phyloP scores from a whole-genome alignment of 2,329 filamentous ascomycete species.

The Diplodia sapinea region DNA sequence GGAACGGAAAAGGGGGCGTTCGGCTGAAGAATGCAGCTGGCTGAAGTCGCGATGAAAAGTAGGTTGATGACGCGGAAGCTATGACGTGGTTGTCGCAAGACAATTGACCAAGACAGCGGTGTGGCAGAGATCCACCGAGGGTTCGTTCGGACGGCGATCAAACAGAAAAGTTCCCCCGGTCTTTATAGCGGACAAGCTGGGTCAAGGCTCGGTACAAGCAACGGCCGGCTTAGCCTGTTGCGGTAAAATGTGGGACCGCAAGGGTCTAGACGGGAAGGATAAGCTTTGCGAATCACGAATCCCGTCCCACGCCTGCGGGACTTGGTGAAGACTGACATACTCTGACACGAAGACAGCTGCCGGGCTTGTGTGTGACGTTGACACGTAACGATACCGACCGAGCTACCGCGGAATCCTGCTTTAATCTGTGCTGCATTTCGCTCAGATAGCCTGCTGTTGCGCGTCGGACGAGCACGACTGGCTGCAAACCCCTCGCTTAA shows the following conservation, averaged over 20 bases:
- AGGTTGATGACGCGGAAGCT: neutral
- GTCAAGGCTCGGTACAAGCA: slow-evolving; percentile 17
- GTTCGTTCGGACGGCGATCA: slow-evolving; percentile 9
- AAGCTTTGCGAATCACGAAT: slow-evolving; percentile 9
- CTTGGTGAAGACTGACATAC: neutral
- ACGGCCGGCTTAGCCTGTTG: neutral
- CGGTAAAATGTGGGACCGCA: slow-evolving; percentile 4
- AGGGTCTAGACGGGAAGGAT: neutral
- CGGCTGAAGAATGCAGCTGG: neutral
- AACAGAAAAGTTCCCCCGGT: neutral
- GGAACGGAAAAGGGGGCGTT: neutral
- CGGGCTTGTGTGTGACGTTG: too few species aligned
- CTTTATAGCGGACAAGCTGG: slow-evolving; percentile 23
- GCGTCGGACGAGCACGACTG: neutral
- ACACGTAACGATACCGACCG: too few species aligned
- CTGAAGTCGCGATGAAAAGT: neutral
- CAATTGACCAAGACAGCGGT: neutral
- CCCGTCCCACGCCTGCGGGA: neutral
- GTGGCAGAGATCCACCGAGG: slow-evolving; percentile 8
- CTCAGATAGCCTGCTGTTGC: too few species aligned
- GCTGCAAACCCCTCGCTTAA: neutral
- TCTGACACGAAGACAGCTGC: neutral
- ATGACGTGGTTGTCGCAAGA: slow-evolving; percentile 1
- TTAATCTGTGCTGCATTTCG: neutral
- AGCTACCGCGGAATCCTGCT: neutral